A percentile compares a stretch with the other conserved stretches of the same genome.
These are phyloP conservation scores for Hypomyces perniciosus DNA, from an alignment of 2,329 filamentous ascomycete species.

Conservation along the genomic window DNA sequence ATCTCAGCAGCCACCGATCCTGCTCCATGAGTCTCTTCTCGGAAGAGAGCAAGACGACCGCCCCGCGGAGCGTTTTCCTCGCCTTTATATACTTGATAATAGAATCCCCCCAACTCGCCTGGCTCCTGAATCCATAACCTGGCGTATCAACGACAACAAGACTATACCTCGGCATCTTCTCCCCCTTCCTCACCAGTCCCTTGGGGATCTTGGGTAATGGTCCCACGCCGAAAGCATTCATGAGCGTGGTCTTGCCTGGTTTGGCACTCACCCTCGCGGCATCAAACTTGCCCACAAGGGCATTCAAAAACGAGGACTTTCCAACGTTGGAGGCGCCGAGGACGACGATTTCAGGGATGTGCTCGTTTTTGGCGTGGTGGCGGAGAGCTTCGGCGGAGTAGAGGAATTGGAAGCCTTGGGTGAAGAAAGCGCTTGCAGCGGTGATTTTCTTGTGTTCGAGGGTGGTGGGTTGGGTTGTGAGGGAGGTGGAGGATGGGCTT, in stretches of 20 bases:
- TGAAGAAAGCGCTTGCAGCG: constrained; percentile 28
- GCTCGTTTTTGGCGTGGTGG: constrained; percentile 45
- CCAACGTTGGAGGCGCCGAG: constrained; percentile 85
- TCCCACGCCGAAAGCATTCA: constrained; percentile 53
- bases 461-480: constrained; percentile 15
- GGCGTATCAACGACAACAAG: constrained; percentile 48
- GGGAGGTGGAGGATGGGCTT: not conserved
- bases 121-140: constrained; percentile 43
- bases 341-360: constrained; percentile 61
- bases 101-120: constrained; percentile 45
- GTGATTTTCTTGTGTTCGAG: constrained; percentile 19
- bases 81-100: constrained; percentile 45
- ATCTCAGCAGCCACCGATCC: constrained; percentile 41
- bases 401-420: constrained; percentile 33
- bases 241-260: constrained; percentile 47
- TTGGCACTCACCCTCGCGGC: constrained; percentile 45
- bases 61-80: constrained; percentile 43
- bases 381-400: constrained; percentile 45
- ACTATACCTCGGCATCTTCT: constrained; percentile 39
- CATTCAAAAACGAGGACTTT: constrained; percentile 85
- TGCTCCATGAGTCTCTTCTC: constrained; percentile 45
- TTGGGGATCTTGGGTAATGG: constrained; percentile 27
- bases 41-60: constrained; percentile 47
- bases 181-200: constrained; percentile 26
- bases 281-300: constrained; percentile 51